Percentiles rank a stretch among this genome's conserved stretches.
Evolutionary conservation across 345 rosid genomes (phyloP).

Genomic region (Carallia pectinifolia): DNA sequence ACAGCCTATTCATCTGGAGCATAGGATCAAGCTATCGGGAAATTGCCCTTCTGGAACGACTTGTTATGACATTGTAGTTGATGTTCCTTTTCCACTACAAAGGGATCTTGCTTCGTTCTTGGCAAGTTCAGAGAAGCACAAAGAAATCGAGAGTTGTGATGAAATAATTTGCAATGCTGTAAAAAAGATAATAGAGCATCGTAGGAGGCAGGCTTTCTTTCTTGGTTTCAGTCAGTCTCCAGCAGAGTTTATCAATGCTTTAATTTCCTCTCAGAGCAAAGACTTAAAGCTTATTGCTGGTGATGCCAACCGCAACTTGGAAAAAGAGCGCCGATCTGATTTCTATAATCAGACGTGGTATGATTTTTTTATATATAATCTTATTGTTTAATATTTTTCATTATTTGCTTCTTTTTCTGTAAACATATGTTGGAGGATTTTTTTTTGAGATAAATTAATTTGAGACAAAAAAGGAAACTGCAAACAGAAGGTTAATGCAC

Average conservation of each 20-base stretch:
- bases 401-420: neutral
- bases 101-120: slow-evolving; percentile 45
- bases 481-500: too few species aligned
- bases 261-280: slow-evolving; percentile 54
- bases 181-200: slow-evolving; percentile 52
- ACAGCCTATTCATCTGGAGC: slow-evolving; percentile 58
- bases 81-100: slow-evolving; percentile 49
- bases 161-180: slow-evolving; percentile 39
- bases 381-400: neutral
- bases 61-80: slow-evolving; percentile 55
- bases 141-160: slow-evolving; percentile 50
- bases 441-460: neutral
- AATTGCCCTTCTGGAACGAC: slow-evolving; percentile 48
- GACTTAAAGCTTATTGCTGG: slow-evolving; percentile 56
- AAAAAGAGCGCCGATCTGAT: slow-evolving; percentile 40
- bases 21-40: slow-evolving; percentile 56
- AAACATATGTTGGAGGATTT: neutral
- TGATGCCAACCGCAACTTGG: slow-evolving; percentile 37
- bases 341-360: slow-evolving; percentile 59
- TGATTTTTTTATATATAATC: neutral
- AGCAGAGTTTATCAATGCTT: slow-evolving; percentile 46
- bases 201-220: slow-evolving; percentile 53
- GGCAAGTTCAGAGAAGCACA: slow-evolving; percentile 39
- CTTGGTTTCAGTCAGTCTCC: slow-evolving; percentile 62
- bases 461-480: too few species aligned